Conservation (phyloP, 495 filamentous ascomycete genomes). For the Parachaetomium inaequale region DNA sequence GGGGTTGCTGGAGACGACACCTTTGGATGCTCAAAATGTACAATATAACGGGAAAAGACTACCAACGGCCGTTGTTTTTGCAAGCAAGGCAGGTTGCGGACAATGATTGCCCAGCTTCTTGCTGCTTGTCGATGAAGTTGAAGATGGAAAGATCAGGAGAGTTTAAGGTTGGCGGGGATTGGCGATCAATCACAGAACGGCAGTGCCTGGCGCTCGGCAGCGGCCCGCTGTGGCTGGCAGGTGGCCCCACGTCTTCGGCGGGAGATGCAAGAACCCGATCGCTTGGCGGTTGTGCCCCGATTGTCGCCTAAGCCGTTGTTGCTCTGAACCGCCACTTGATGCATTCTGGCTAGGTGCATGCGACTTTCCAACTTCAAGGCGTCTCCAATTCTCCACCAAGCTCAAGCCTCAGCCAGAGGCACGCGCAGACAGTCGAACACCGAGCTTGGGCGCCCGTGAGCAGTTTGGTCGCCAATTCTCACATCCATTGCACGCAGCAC, state of each 20-base stretch:
- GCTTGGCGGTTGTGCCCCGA: background rate
- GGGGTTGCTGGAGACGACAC: background rate
- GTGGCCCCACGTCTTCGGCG: background rate
- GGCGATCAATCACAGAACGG: background rate
- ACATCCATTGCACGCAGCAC: background rate
- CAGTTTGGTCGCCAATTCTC: background rate
- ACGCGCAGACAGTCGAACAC: background rate
- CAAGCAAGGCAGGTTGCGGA: background rate
- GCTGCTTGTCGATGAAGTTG: no score
- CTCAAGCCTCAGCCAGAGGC: background rate
- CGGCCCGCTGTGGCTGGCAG: background rate
- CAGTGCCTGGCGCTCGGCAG: background rate
- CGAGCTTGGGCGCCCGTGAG: background rate
- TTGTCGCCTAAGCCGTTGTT: background rate
- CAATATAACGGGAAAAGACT: background rate
- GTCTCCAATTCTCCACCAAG: conserved; percentile 5
- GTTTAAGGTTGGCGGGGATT: background rate
- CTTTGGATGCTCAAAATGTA: background rate
- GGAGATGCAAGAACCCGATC: background rate
- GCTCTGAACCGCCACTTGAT: no score
- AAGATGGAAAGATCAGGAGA: background rate
- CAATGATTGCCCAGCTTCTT: no score
- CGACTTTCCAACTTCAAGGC: background rate
- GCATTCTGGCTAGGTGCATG: conserved; percentile 1
- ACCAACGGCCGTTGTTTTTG: no score